Evolutionary conservation across 1,284 basidiomycete genomes (phyloP), one percentile per base, ranked within the genome.

Genomic region (Papiliotrema terrestris): DNA sequence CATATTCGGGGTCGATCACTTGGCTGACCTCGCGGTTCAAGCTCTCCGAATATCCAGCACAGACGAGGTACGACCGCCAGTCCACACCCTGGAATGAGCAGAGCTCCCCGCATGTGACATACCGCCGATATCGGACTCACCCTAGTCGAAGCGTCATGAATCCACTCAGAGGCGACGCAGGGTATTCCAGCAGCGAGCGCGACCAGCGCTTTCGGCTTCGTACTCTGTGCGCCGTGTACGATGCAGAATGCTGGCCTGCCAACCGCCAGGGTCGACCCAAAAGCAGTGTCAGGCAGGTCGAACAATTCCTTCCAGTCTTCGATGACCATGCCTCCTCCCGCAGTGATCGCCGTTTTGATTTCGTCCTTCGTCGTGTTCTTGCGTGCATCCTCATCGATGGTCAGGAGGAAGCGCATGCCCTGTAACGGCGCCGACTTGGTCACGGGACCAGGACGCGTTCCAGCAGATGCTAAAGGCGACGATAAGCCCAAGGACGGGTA

Each of bases 111-210:
- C 13, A n/a, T 49, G 43, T 26, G 65, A 26, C 23, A 32, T 5
- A 11, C 29, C 5, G 29, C 11, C 6, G 29, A 32, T 11, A 32
- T 5, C 19, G 14, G 8, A 66, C 81, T 69, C 64, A 83, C 82
- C 57, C 63, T 65, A 15, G 67, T 59, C 36, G 79, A 69, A 29
- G 78, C 79, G 23, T 81, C 79, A 11, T 80, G 65, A 17, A 90
- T 56, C 82, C 86, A 93, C 2, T 80, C 75, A 3, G 81, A 71
- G 0, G 82, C 82, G n/a, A 95, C 67, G 63, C 89, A 91, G 1
- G 91, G 92, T 47, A 95, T 84, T 6, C 91, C 91, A 26, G 91
- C 78, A 0, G 88, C 89, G 29, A 95, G 80, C 6, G 91, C 89
- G 5, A 86, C 81, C 49, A 94, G 78, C 66, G 83, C 90, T 71